Evolutionary conservation across 1,284 basidiomycete genomes (phyloP).

Genomic region (Pseudozyma tsukubaensis): DNA sequence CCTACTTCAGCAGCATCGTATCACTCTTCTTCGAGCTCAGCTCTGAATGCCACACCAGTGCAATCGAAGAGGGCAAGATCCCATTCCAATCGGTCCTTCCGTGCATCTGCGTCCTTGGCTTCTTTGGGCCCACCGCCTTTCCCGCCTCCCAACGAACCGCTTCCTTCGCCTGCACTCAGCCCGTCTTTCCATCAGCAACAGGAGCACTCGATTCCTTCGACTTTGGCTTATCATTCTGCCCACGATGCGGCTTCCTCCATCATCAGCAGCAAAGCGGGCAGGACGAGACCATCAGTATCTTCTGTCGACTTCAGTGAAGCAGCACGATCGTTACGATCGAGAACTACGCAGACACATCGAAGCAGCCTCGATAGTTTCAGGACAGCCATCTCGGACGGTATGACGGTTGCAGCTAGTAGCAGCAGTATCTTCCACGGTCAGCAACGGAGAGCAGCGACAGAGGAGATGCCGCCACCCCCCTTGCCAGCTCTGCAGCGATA

Average conservation of each 20-base stretch:
- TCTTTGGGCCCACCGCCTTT: conserved; percentile 42
- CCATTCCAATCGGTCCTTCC: conserved; percentile 34
- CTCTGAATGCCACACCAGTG: conserved; percentile 16
- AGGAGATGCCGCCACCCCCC: conserved; percentile 19
- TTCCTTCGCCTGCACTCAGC: conserved; percentile 40
- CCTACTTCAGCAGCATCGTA: conserved; percentile 20
- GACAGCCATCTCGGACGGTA: conserved; percentile 38
- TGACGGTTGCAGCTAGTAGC: conserved; percentile 22
- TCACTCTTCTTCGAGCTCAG: conserved; percentile 9
- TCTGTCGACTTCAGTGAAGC: conserved; percentile 36
- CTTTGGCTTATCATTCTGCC: conserved; percentile 21
- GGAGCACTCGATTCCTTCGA: conserved; percentile 24
- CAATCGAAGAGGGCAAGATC: conserved; percentile 27
- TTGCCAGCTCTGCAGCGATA: conserved; percentile 37
- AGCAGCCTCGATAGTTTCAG: conserved; percentile 42
- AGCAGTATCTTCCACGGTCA: conserved; percentile 15
- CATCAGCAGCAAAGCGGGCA: conserved; percentile 4
- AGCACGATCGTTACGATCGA: conserved; percentile 22
- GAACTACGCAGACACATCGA: conserved; percentile 23
- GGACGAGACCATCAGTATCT: conserved; percentile 25
- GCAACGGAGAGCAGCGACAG: conserved; percentile 4
- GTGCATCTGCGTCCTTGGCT: conserved; percentile 29
- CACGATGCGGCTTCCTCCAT: conserved; percentile 20
- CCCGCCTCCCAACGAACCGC: conserved; percentile 47
- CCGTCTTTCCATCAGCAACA: conserved; percentile 18